Evolutionary conservation across 2,329 filamentous ascomycete species (phyloP), one percentile per base, ranked within the genome.

Genomic region (Aotearoamyces nothofagi): DNA sequence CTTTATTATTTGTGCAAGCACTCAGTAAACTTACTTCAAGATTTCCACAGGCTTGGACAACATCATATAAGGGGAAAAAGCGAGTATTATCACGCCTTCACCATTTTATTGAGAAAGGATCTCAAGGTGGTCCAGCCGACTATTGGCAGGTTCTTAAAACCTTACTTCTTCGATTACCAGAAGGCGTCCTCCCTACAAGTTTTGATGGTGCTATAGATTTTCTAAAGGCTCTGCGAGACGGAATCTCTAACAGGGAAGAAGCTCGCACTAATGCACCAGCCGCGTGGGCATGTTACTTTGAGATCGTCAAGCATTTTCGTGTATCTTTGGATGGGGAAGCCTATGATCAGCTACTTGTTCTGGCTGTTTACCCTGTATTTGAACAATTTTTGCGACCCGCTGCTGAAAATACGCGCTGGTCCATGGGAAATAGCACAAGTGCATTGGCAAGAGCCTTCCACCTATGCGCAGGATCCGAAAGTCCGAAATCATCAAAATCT

Each of bases 51-150:
- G 59, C 86, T 7, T 98, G 90, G 90, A 76, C 72, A 1, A 60
- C 66, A 51, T 33, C 62, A 54, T 35, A 68, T 3, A 56, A 50
- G 9, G 56, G 57, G n/a, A 67, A 70, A 38, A 69, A 64, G 32
- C 54, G 65, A 2, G 60, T 68, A 0, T 39, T 67, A 2, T 56
- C 57, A 4, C 56, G 76, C 13, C 52, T 98, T 4, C 66, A 69
- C 27, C 59, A 71, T 6, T 90, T 92, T 40, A 58, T 96, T 5
- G 74, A 79, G 36, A 80, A 75, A 42, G 87, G 90, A 3, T 92
- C 87, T 0, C 81, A 94, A 44, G 69, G 73, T n/a, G 78, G 78
- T 3, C 60, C 70, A 0, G 55, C 63, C 3, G 66, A 63, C 7
- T 93, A 76, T 46, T 98, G 90, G 90, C 53, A 61, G 15, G 68